These are phyloP conservation scores for Penicillium arizonense DNA, from an alignment of 495 filamentous ascomycete genomes.

Conservation along the genomic window DNA sequence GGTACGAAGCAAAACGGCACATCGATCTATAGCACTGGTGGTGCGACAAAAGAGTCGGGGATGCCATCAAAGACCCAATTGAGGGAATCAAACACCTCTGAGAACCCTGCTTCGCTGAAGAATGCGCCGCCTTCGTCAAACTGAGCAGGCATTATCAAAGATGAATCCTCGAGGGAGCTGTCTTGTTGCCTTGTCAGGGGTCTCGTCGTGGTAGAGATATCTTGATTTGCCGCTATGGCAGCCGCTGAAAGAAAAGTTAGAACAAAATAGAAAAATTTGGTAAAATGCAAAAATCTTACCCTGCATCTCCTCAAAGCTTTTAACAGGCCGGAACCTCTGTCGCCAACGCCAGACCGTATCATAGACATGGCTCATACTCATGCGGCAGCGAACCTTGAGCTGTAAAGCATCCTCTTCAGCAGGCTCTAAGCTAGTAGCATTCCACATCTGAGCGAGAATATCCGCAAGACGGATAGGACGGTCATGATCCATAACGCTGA, in stretches of 20 bases:
- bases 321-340: constrained; percentile 43
- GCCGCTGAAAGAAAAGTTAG: constrained; percentile 8
- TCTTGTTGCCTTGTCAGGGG: constrained; percentile 29
- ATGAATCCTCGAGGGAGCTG: constrained; percentile 31
- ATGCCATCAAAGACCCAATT: constrained; percentile 52
- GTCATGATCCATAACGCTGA: constrained; percentile 83
- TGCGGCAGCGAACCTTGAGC: constrained; percentile 46
- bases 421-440: constrained; percentile 35
- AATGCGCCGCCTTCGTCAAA: constrained; percentile 44
- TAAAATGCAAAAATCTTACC: constrained; percentile 21
- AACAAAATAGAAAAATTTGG: constrained; percentile 4
- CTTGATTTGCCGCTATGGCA: constrained; percentile 29
- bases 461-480: constrained; percentile 59
- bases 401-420: constrained; percentile 39
- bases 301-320: constrained; percentile 42
- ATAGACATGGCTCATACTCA: constrained; percentile 54
- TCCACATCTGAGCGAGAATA: constrained; percentile 51
- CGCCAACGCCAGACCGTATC: constrained; percentile 52
- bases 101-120: constrained; percentile 46
- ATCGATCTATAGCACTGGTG: constrained; percentile 33
- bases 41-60: constrained; percentile 42
- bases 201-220: constrained; percentile 27
- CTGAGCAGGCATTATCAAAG: constrained; percentile 37
- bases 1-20: background rate
- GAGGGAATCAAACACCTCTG: constrained; percentile 47